phyloP scores from a whole-genome alignment of 202 grass and related monocot species.

The Panicum virgatum region DNA sequence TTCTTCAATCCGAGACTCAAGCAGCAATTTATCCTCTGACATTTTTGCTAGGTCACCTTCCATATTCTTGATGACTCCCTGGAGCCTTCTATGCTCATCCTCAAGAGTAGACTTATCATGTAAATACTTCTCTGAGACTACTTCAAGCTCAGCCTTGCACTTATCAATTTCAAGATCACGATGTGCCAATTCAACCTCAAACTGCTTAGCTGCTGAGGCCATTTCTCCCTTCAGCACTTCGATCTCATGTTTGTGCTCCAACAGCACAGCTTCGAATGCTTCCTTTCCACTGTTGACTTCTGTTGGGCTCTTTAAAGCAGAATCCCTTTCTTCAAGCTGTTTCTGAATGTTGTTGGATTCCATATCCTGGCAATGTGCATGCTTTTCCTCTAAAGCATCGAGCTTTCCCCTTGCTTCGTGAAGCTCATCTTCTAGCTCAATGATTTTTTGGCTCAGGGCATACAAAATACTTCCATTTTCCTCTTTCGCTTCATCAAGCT shows the following conservation, averaged over 20 bases:
- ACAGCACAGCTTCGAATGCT: slow-evolving; percentile 51
- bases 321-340: slow-evolving; percentile 41
- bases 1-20: slow-evolving; percentile 41
- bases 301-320: slow-evolving; percentile 16
- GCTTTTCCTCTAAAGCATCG: slow-evolving; percentile 55
- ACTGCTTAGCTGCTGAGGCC: slow-evolving; percentile 51
- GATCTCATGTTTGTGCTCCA: slow-evolving; percentile 57
- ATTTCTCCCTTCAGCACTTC: slow-evolving; percentile 66
- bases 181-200: slow-evolving; percentile 55
- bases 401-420: slow-evolving; percentile 59
- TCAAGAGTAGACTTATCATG: slow-evolving; percentile 70
- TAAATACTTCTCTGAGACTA: slow-evolving; percentile 52
- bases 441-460: slow-evolving; percentile 70
- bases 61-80: slow-evolving; percentile 28
- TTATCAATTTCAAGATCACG: slow-evolving; percentile 58
- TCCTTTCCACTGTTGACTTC: slow-evolving; percentile 41
- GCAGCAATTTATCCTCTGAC: slow-evolving; percentile 45
- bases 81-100: slow-evolving; percentile 54
- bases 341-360: slow-evolving; percentile 44
- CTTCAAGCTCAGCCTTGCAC: slow-evolving; percentile 53
- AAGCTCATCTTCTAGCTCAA: slow-evolving; percentile 78
- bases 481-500: slow-evolving; percentile 65
- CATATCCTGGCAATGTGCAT: slow-evolving; percentile 35
- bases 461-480: slow-evolving; percentile 52
- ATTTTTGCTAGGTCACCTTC: slow-evolving; percentile 49